Percentiles rank a stretch among this genome's conserved stretches.
These are phyloP conservation scores for Silene coronaria DNA, from an alignment of 179 eudicot species.

Conservation along the genomic window DNA sequence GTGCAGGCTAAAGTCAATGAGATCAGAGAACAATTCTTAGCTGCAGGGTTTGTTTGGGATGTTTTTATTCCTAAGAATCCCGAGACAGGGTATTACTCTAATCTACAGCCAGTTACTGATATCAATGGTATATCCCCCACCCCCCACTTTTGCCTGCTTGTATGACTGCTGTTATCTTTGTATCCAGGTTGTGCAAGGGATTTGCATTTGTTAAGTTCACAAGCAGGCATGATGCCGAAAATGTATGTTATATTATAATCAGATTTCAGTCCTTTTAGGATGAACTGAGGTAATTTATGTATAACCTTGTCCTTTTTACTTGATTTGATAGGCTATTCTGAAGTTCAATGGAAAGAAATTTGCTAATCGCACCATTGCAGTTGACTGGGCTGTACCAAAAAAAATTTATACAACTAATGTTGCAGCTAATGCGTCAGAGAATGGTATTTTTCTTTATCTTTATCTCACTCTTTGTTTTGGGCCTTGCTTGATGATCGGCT, in stretches of 20 bases:
- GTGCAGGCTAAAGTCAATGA: slow-evolving; percentile 57
- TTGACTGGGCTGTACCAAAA: slow-evolving; percentile 96
- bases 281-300: not conserved
- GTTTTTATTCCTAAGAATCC: slow-evolving; percentile 70
- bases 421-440: slow-evolving; percentile 34
- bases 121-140: not conserved
- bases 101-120: slow-evolving; percentile 4
- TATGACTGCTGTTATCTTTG: slow-evolving; percentile 21
- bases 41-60: slow-evolving; percentile 92
- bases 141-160: not conserved
- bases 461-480: not conserved
- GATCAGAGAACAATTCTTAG: slow-evolving; percentile 60
- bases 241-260: slow-evolving; percentile 37
- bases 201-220: slow-evolving; percentile 93
- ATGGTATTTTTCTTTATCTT: slow-evolving; percentile 42
- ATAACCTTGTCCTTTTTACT: not conserved
- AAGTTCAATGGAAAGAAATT: slow-evolving; percentile 69
- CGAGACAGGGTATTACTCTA: slow-evolving; percentile 59
- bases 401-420: slow-evolving; percentile 55
- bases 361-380: slow-evolving; percentile 71
- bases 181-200: slow-evolving; percentile 67
- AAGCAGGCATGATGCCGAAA: slow-evolving; percentile 83
- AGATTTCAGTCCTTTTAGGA: slow-evolving; percentile 5
- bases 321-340: slow-evolving; percentile 61
- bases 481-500: not conserved